Conservation (phyloP, 345 rosid species). For the Brassica incana region DNA sequence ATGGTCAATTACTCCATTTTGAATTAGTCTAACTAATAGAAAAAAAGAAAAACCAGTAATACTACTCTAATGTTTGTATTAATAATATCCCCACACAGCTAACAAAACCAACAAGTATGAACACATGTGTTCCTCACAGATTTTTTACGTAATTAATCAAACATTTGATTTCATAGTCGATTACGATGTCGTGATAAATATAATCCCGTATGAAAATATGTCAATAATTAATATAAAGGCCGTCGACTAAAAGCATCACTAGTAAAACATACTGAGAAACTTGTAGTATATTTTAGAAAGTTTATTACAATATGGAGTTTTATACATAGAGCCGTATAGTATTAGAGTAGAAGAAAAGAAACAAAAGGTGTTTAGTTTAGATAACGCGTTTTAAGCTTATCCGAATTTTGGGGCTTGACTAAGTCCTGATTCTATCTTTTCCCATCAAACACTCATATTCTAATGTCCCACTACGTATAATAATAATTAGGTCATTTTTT, state of each 20-base stretch:
- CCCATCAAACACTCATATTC: slow-evolving; percentile 10
- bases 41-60: background rate
- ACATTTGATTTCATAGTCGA: background rate
- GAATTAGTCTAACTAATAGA: slow-evolving; percentile 24
- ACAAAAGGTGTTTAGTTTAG: slow-evolving; percentile 13
- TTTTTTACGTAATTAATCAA: slow-evolving; percentile 10
- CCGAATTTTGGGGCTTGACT: slow-evolving; percentile 6
- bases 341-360: background rate
- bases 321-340: background rate
- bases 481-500: too few relatives aligned
- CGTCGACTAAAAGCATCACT: background rate
- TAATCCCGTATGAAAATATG: background rate
- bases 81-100: background rate
- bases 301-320: too few relatives aligned
- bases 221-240: background rate
- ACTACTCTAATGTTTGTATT: background rate
- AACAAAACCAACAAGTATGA: slow-evolving; percentile 9
- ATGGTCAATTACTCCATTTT: slow-evolving; percentile 26
- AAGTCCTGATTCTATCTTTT: slow-evolving; percentile 11
- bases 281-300: background rate
- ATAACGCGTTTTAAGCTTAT: slow-evolving; percentile 29
- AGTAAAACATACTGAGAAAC: background rate
- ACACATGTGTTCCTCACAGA: slow-evolving; percentile 17
- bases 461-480: background rate
- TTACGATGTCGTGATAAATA: background rate